A percentile compares a stretch with the other conserved stretches of the same genome.
Conservation (phyloP, 805 yeast species). For the Saturnispora halmiae region DNA sequence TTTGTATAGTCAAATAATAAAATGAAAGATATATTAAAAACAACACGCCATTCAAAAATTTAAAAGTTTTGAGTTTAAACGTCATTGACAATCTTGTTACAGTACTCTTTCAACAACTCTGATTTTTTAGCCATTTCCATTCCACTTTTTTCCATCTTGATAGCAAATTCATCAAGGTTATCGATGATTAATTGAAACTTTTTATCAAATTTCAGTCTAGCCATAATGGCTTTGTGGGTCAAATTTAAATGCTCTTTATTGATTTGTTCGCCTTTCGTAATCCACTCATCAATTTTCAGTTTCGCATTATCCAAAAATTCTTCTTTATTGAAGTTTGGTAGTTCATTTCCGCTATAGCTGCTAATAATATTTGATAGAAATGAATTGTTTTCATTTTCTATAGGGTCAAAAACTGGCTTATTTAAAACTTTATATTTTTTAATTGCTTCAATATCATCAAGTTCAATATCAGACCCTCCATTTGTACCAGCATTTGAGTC, state of each 20-base stretch:
- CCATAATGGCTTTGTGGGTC: slow-evolving; percentile 27
- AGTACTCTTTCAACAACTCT: slow-evolving; percentile 34
- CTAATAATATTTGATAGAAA: slow-evolving; percentile 15
- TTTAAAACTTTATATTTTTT: slow-evolving; percentile 12
- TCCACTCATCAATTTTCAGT: slow-evolving; percentile 29
- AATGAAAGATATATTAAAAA: slow-evolving; percentile 1
- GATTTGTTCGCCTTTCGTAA: slow-evolving; percentile 28
- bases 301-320: slow-evolving; percentile 15
- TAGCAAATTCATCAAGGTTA: slow-evolving; percentile 17
- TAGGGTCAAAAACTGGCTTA: slow-evolving; percentile 14
- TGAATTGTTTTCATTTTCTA: slow-evolving; percentile 13
- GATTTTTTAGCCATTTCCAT: slow-evolving; percentile 31
- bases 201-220: slow-evolving; percentile 33
- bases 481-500: background rate
- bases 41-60: background rate
- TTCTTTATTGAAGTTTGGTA: slow-evolving; percentile 14
- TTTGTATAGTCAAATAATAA: slow-evolving; percentile 9
- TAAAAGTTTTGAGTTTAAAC: slow-evolving; percentile 10
- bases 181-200: slow-evolving; percentile 25
- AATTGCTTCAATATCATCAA: slow-evolving; percentile 5
- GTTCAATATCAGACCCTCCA: background rate
- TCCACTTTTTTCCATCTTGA: slow-evolving; percentile 17
- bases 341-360: background rate
- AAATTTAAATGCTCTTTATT: slow-evolving; percentile 28
- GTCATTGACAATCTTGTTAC: slow-evolving; percentile 31